Percentiles rank a stretch among this genome's conserved stretches.
These are phyloP conservation scores for Petunia hybrid DNA, from an alignment of 305 asterid species.

Conservation along the genomic window DNA sequence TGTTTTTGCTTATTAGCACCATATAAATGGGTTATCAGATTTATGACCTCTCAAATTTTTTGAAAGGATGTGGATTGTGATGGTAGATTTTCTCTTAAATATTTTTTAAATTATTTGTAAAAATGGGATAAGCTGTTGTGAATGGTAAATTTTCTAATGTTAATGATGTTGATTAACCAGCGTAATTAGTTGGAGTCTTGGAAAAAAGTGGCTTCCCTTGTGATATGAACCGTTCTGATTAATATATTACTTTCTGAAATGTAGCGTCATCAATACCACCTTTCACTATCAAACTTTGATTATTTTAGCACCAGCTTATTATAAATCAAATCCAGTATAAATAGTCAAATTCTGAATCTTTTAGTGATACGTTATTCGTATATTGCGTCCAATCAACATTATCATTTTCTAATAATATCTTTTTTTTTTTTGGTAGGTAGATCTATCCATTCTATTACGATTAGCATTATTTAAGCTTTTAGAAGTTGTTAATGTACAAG, in stretches of 20 bases:
- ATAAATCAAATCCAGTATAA: not conserved
- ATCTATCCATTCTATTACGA: slow-evolving; percentile 15
- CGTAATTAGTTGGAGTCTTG: slow-evolving; percentile 27
- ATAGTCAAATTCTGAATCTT: slow-evolving; percentile 23
- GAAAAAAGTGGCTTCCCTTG: slow-evolving; percentile 19
- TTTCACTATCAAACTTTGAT: slow-evolving; percentile 17
- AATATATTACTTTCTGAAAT: not conserved
- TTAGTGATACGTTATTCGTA: not conserved
- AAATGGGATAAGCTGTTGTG: not conserved
- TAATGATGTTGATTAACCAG: slow-evolving; percentile 21
- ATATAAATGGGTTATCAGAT: not conserved
- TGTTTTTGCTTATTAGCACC: not conserved
- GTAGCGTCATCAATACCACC: not conserved
- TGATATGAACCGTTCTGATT: not conserved
- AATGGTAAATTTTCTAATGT: not conserved
- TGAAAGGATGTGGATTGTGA: not conserved
- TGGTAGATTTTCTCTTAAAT: not conserved
- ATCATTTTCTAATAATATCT: not conserved
- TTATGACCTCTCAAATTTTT: not conserved
- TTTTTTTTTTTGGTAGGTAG: slow-evolving; percentile 23
- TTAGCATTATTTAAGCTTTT: not conserved
- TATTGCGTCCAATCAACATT: slow-evolving; percentile 6
- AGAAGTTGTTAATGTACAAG: not conserved
- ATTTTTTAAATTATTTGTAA: not conserved
- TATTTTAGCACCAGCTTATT: not conserved